A percentile compares a stretch with the other conserved stretches of the same genome.
These are phyloP conservation scores for Russula lepida DNA, from an alignment of 768 basidiomycete species.

Conservation along the genomic window DNA sequence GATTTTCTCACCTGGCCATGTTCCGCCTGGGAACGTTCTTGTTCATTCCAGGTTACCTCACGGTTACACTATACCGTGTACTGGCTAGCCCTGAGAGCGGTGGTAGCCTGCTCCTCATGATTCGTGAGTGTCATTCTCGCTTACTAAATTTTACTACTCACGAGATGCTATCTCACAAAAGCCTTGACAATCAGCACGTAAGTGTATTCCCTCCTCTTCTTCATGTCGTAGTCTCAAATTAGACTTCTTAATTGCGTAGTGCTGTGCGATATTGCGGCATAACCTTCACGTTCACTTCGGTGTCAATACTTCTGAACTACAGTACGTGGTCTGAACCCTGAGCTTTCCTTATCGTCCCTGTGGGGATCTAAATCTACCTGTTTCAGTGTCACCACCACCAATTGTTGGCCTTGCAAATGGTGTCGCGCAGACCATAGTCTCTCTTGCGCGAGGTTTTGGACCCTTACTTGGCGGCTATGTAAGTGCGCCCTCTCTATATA, in stretches of 20 bases:
- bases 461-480: slow-evolving; percentile 82
- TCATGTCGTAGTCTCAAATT: neutral
- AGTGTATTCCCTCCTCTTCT: slow-evolving; percentile 25
- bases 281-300: slow-evolving; percentile 85
- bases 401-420: slow-evolving; percentile 92
- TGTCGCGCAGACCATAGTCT: slow-evolving; percentile 91
- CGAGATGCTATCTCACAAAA: slow-evolving; percentile 26
- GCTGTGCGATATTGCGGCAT: slow-evolving; percentile 82
- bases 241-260: slow-evolving; percentile 31
- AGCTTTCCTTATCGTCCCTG: neutral
- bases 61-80: slow-evolving; percentile 61
- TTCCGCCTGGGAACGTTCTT: slow-evolving; percentile 80
- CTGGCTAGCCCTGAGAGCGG: slow-evolving; percentile 64
- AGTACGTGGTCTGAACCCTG: slow-evolving; percentile 39
- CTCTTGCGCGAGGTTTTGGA: slow-evolving; percentile 84
- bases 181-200: slow-evolving; percentile 77
- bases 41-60: slow-evolving; percentile 86
- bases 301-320: slow-evolving; percentile 82
- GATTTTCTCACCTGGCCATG: slow-evolving; percentile 81
- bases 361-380: slow-evolving; percentile 4
- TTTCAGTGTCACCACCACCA: slow-evolving; percentile 78
- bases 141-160: slow-evolving; percentile 8
- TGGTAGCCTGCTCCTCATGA: slow-evolving; percentile 75
- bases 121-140: slow-evolving; percentile 38
- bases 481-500: slow-evolving; percentile 13